Evolutionary conservation across 352 stramenopile genomes (phyloP).

Genomic region (Plasmopara viticola): DNA sequence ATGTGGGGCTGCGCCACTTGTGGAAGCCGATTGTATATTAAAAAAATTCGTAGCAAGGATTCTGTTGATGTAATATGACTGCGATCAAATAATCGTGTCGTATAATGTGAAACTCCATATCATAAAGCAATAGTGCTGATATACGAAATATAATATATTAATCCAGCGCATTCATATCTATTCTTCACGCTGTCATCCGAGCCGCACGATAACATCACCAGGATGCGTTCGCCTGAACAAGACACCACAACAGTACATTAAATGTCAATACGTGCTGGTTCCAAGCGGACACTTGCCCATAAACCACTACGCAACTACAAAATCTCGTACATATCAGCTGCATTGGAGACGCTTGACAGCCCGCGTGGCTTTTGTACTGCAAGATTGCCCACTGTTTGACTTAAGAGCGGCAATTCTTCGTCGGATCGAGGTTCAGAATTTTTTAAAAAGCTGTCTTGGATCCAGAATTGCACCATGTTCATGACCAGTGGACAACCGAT

Average conservation of each 20-base stretch:
- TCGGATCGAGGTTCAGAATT: constrained; percentile 28
- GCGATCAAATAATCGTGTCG: no score
- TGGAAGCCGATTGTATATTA: constrained; percentile 5
- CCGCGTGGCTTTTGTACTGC: constrained; percentile 27
- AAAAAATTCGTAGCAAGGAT: not conserved
- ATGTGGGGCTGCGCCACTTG: constrained; percentile 26
- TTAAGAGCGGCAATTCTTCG: constrained; percentile 33
- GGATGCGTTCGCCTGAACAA: constrained; percentile 28
- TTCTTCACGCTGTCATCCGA: constrained; percentile 5
- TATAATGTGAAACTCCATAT: no score
- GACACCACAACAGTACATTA: constrained; percentile 15
- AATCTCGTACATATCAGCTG: constrained; percentile 59
- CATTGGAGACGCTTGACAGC: constrained; percentile 39
- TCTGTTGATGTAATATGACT: no score
- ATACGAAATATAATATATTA: no score
- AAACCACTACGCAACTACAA: constrained; percentile 32
- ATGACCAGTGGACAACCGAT: constrained; percentile 78
- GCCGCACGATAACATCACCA: constrained; percentile 20
- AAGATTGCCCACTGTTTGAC: constrained; percentile 1
- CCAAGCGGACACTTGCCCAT: constrained; percentile 8
- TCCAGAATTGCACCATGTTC: constrained; percentile 86
- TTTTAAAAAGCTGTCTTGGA: constrained; percentile 79
- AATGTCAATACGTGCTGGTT: constrained; percentile 16
- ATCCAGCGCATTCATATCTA: no score
- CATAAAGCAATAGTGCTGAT: no score